phyloP scores from a whole-genome alignment of 129 eudicot species.

The Logfia minima region DNA sequence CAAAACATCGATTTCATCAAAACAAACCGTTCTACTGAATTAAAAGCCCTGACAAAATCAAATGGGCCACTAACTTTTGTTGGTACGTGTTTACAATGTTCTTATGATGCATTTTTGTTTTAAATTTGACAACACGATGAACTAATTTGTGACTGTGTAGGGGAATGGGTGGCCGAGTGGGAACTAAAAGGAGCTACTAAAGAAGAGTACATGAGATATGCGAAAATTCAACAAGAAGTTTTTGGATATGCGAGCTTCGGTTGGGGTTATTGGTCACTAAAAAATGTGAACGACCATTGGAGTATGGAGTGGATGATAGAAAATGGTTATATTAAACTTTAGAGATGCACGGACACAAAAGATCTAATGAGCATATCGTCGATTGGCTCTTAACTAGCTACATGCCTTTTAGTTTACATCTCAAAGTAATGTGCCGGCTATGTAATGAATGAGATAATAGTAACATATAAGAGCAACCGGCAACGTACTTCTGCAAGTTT shows the following conservation, averaged over 20 bases:
- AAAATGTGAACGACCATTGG: slow-evolving; percentile 49
- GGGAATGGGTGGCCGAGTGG: slow-evolving; percentile 75
- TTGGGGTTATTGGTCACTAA: slow-evolving; percentile 74
- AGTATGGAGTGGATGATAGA: slow-evolving; percentile 65
- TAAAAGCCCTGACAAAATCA: slow-evolving; percentile 37
- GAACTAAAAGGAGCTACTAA: slow-evolving; percentile 33
- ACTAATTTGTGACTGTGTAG: slow-evolving; percentile 28
- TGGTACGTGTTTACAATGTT: slow-evolving; percentile 33
- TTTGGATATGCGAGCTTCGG: slow-evolving; percentile 57
- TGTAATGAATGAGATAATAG: no score
- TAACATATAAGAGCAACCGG: no score
- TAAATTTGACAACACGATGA: not conserved
- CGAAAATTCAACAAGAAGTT: slow-evolving; percentile 51
- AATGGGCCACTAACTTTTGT: slow-evolving; percentile 63
- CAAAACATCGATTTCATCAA: slow-evolving; percentile 51
- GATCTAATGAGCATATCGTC: no score
- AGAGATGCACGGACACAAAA: not conserved
- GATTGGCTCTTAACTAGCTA: no score
- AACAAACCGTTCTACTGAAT: slow-evolving; percentile 35
- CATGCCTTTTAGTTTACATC: no score
- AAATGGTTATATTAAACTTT: slow-evolving; percentile 49
- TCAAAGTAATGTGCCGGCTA: no score
- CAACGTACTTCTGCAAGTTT: no score
- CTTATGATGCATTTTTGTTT: not conserved
- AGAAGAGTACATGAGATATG: slow-evolving; percentile 39